Percentiles rank a stretch among this genome's conserved stretches.
Evolutionary conservation across 495 filamentous ascomycete genomes (phyloP).

Genomic region (Annulohypoxylon moriforme): DNA sequence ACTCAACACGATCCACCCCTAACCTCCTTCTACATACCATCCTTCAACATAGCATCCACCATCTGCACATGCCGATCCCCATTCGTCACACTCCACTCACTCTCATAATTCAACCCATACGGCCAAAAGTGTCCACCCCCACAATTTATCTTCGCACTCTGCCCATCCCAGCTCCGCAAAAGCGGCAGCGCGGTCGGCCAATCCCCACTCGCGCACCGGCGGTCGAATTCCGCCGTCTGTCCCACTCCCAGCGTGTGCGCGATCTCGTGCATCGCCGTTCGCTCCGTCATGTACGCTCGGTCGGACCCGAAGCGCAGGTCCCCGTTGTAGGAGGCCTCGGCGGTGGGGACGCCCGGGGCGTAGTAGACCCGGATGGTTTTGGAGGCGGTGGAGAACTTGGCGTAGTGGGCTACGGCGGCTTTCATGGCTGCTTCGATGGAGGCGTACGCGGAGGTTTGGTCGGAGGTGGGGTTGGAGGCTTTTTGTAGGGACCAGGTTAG

Average conservation of each 20-base stretch:
- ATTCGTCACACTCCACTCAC: constrained; percentile 56
- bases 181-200: constrained; percentile 55
- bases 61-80: constrained; percentile 52
- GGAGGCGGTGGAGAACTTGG: constrained; percentile 45
- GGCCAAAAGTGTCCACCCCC: constrained; percentile 59
- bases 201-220: constrained; percentile 48
- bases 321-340: constrained; percentile 57
- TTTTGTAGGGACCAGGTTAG: constrained; percentile 50
- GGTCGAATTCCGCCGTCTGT: constrained; percentile 53
- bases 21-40: neutral
- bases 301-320: constrained; percentile 58
- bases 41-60: constrained; percentile 52
- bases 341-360: constrained; percentile 53
- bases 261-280: constrained; percentile 60
- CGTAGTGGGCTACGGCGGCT: constrained; percentile 52
- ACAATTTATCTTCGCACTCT: constrained; percentile 55
- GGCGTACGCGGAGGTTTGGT: constrained; percentile 55
- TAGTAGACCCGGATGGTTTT: constrained; percentile 54
- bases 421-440: constrained; percentile 54
- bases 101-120: constrained; percentile 58
- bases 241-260: constrained; percentile 57
- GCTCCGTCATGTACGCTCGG: constrained; percentile 59
- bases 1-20: neutral
- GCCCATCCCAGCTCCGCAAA: constrained; percentile 53
- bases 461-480: constrained; percentile 48